Percentiles rank a stretch among this genome's conserved stretches.
Evolutionary conservation across 257 asterid genomes (phyloP).

Genomic region (Datura wrightii): DNA sequence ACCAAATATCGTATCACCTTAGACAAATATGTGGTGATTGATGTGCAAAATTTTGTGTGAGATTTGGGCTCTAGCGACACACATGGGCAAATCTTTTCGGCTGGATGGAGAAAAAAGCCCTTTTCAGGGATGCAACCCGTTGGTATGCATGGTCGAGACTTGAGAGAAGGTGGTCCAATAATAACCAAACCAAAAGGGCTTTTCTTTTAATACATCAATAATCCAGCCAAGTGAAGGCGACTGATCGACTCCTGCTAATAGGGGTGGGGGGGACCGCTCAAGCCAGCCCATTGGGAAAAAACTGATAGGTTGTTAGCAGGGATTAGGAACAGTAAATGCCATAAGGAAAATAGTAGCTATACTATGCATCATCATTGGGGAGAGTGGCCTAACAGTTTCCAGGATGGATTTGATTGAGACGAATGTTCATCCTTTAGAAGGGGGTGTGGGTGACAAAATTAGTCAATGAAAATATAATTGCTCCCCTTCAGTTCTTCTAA

Average conservation of each 20-base stretch:
- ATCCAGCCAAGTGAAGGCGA: conserved; percentile 22
- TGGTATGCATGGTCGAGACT: not conserved
- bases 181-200: not conserved
- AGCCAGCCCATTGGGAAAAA: conserved; percentile 4
- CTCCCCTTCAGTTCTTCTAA: not conserved
- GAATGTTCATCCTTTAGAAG: not conserved
- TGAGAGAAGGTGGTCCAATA: conserved; percentile 18
- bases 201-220: not conserved
- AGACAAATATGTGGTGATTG: not conserved
- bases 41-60: not conserved
- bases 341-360: not conserved
- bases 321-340: not conserved
- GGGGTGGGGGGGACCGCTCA: conserved; percentile 20
- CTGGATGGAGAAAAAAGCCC: not conserved
- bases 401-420: not conserved
- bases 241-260: not conserved
- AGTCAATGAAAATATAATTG: not conserved
- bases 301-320: not conserved
- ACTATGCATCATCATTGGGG: not conserved
- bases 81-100: not conserved
- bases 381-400: not conserved
- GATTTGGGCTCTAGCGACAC: not conserved
- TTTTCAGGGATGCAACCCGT: not conserved
- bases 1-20: not conserved
- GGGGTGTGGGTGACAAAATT: not conserved